Conservation (phyloP, 2,329 filamentous ascomycete genomes). For the Juglanconis sp. region DNA sequence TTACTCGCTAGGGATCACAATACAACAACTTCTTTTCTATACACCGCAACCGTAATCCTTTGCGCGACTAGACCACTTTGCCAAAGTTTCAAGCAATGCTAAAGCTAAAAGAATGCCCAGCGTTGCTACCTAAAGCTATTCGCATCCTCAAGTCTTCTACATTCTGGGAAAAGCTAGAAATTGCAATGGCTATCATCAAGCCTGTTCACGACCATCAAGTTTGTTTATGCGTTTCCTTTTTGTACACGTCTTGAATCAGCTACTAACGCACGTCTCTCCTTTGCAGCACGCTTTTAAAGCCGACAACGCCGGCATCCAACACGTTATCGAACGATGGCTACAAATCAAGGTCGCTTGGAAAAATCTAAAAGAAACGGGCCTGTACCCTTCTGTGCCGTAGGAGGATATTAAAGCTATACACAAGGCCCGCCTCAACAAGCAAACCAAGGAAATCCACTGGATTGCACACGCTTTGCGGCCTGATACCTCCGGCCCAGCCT, state of each 20-base stretch:
- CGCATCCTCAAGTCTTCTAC: no score
- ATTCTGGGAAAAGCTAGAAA: no score
- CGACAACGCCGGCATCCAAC: neutral
- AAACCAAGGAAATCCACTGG: neutral
- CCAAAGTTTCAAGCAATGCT: no score
- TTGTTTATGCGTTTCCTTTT: neutral
- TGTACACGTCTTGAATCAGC: neutral
- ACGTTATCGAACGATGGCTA: neutral
- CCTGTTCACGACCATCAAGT: neutral
- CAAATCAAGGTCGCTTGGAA: neutral
- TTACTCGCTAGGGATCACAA: no score
- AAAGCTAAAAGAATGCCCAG: no score
- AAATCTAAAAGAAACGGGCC: neutral
- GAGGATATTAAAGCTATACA: neutral
- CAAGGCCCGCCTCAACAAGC: neutral
- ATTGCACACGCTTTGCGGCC: neutral
- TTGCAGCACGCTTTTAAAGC: neutral
- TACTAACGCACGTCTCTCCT: neutral
- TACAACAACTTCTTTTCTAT: no score
- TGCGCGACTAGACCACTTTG: no score
- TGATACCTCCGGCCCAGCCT: neutral
- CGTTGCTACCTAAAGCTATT: no score
- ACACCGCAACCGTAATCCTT: no score
- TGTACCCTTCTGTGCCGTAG: neutral
- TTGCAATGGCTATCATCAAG: neutral